phyloP scores from a whole-genome alignment of 2,329 filamentous ascomycete genomes.

The Cercospora beticola region DNA sequence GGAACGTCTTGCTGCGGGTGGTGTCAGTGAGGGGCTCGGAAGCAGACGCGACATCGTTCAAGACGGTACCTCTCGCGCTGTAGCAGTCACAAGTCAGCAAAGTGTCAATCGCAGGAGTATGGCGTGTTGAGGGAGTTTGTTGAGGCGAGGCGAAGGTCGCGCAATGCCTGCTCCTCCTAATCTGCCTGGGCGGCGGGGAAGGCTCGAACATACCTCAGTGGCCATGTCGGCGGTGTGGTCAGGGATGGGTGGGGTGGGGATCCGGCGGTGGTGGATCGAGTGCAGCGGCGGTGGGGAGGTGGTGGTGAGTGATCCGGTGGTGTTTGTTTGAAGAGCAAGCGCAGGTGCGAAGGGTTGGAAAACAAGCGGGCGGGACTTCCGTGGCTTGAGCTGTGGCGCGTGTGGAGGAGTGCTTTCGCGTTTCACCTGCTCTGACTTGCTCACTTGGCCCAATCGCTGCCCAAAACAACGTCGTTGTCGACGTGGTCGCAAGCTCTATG shows the following conservation, averaged over 20 bases:
- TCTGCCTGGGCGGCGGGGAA: conserved; percentile 35
- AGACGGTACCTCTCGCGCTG: conserved; percentile 52
- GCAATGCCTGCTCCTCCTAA: conserved; percentile 20
- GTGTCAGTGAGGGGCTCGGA: conserved; percentile 24
- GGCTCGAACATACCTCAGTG: conserved; percentile 59
- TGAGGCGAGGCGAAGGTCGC: conserved; percentile 31
- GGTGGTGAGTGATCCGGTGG: not conserved
- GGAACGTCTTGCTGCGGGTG: conserved; percentile 93
- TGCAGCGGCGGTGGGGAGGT: not conserved
- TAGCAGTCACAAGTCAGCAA: conserved; percentile 43
- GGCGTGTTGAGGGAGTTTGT: conserved; percentile 36
- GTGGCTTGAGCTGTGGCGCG: conserved; percentile 4
- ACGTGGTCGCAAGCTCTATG: not conserved
- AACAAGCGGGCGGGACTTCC: not conserved
- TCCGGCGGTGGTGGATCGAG: not conserved
- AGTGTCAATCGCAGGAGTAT: conserved; percentile 14
- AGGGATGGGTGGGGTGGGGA: not conserved
- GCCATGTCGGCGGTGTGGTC: conserved; percentile 47
- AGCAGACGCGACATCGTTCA: conserved; percentile 21
- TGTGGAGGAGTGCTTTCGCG: not conserved
- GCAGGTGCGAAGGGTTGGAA: conserved; percentile 2
- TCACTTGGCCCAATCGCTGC: not conserved
- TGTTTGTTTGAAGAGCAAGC: conserved; percentile 5
- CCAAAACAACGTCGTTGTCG: not conserved
- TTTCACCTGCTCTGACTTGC: not conserved